Conservation (phyloP, 2,329 filamentous ascomycete genomes). For the Volutella citrinella region DNA sequence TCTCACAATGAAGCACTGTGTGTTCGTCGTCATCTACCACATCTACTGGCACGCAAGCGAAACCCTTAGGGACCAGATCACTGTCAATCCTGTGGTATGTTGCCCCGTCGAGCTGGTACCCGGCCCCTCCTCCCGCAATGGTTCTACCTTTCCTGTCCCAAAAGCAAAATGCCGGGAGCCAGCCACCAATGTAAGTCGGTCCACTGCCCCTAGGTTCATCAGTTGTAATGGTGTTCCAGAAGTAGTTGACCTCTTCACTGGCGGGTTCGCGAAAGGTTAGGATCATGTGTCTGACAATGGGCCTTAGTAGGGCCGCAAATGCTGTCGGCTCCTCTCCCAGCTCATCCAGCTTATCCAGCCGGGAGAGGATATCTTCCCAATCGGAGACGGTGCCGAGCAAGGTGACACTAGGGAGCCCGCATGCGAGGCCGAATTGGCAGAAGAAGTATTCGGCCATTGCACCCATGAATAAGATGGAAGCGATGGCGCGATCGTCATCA, state of each 20-base stretch:
- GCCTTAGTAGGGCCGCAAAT: slow-evolving; percentile 33
- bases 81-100: slow-evolving; percentile 6
- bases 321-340: slow-evolving; percentile 34
- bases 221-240: slow-evolving; percentile 32
- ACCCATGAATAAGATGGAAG: slow-evolving; percentile 49
- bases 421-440: slow-evolving; percentile 28
- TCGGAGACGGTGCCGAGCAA: slow-evolving; percentile 45
- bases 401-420: slow-evolving; percentile 51
- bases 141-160: slow-evolving; percentile 7
- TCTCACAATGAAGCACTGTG: background rate
- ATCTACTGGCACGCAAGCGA: slow-evolving; percentile 12
- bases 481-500: slow-evolving; percentile 38
- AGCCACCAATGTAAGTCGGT: slow-evolving; percentile 5
- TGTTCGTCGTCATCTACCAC: slow-evolving; percentile 10
- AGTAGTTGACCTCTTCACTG: slow-evolving; percentile 24
- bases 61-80: slow-evolving; percentile 5
- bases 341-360: slow-evolving; percentile 34
- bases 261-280: slow-evolving; percentile 31
- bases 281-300: slow-evolving; percentile 38
- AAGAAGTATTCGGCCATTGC: slow-evolving; percentile 47
- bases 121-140: background rate
- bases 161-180: slow-evolving; percentile 17
- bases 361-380: slow-evolving; percentile 34
- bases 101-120: slow-evolving; percentile 1
- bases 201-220: slow-evolving; percentile 1